Base-by-base conservation (phyloP, 2,329 filamentous ascomycete species). In the Aspergillus tanneri region DNA sequence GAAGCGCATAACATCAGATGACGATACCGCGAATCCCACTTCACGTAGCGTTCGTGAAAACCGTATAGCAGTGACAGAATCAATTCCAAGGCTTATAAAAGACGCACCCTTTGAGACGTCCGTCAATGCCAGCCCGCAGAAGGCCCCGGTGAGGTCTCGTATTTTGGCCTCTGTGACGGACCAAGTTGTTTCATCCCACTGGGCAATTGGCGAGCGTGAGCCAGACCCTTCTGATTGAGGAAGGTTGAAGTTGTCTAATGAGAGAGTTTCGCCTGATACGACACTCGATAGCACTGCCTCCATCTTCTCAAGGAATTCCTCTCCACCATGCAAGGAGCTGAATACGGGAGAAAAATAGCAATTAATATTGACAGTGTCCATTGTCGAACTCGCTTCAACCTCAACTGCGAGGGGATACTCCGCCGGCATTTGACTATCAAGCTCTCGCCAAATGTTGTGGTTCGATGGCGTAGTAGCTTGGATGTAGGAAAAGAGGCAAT, bases 361-460 rank as follows among this genome's bases (percentile, higher is more conserved):
- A 30, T 61, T 57, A 9, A 64, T 51, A 3, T 55, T 43, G 8
- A 70, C 11, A 14, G 50, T 47, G 40, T 67, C 55, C 9, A 34
- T 46, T 5, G 38, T 27, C 25, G 46, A 43, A 42, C 65, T 57
- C 3, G 65, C 64, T 42, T 66, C 62, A 16, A 66, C 55, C 40
- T 71, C 68, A 3, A 71, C 52, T 6, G 68, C 66, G 7, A 70
- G 55, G 2, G 66, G 63, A 45, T 68, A 70, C 21, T 69, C 67
- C 9, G 58, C 61, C 2, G 65, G 57, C 64, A 70, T 69, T 8
- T 64, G 53, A 40, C 60, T 67, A 6, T 68, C 63, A 3, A 67
- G 18, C 19, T 67, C 61, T 9, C 38, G 48, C 66, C 66, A 69
- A 2, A 68, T 32, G 22, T 46, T 46, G 6, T 61, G 50, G 6